Base-by-base conservation (phyloP, 2,329 filamentous ascomycete genomes). In the Pyricularia grisea region DNA sequence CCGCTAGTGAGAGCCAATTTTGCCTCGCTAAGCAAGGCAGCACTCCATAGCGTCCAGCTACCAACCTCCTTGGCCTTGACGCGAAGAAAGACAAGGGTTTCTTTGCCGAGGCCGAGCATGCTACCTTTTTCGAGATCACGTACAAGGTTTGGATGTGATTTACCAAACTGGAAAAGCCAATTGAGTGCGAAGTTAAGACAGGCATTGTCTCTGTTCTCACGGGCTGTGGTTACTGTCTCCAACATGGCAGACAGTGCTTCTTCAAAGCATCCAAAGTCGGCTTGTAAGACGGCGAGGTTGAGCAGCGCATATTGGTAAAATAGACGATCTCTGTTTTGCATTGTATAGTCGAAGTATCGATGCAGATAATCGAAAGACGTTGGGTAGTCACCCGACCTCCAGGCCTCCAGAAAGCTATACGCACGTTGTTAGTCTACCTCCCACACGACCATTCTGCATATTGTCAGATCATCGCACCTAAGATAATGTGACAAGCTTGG, bases 251-350 rank as follows among this genome's bases (percentile, higher is more conserved):
- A 88, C n/a, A 98, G 86, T 6, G 94, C 94, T 79, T 98, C 94
- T 60, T 88, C 87, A 77, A 93, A 90, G 76, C 92, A 97, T 65
- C 94, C 94, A 81, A 98, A 98, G 77, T 98, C 95, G 20, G 94
- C 92, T 76, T 99, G 94, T 4, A 98, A 85, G 42, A 97, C 92
- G 3, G 94, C 94, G 70, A 97, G 86, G 75, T 97, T 97, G 76
- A 99, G 89, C 17, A 98, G 81, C 0, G 95, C 95, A 76, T 97
- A 97, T 76, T 98, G 95, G 75, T 99, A 98, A 74, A 94, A 94
- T 5, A 91, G 87, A 28, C 92, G 89, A 74, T 97, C 92, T 70
- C 89, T 84, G 73, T 89, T 91, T 74, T 95, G 91, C 88, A 96
- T 93, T 1, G 94, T 95, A 78, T 97, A 97, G 78, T 99, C 95